Evolutionary conservation across 2,329 filamentous ascomycete species (phyloP), one percentile per base, ranked within the genome.

Genomic region (Diaporthe aspalathi): DNA sequence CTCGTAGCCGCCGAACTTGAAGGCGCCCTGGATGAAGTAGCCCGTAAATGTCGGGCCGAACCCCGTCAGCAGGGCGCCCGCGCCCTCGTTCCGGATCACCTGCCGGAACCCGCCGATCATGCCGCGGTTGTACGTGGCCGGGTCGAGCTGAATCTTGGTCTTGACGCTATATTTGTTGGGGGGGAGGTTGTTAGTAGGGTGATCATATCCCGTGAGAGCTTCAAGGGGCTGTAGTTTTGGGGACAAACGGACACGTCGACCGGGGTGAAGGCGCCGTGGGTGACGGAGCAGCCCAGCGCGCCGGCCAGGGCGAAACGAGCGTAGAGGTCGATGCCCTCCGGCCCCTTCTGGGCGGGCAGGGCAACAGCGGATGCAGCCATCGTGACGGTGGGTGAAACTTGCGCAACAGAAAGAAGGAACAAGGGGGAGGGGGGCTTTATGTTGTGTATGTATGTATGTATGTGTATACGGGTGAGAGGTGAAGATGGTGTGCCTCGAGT

Each of bases 201-300:
- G n/a, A 5, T 32, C 8, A 8, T 38, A 7, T 12, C 35, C 9
- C 12, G 6, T 67, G 66, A 20, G 35, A 7, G 20, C 1, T 27
- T 2, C 1, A 20, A 57, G 63, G 29, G 35, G 24, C 2, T n/a
- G 35, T n/a, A 20, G 14, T 9, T 35, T 9, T 35, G 24, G 38
- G 45, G 6, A 2, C 16, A 32, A n/a, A 53, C 20, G 53, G 5
- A 62, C 47, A 99, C 96, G 93, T 99, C 96, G 84, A 99, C 94
- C 81, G 96, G 96, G 77, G 96, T 99, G 80, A 98, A 91, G 81
- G 89, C 93, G 84, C 95, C 96, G 90, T 99, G 96, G 81, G 96
- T 99, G 86, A 98, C 88, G 79, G 95, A 96, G 86, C 96, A 99
- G 91, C 96, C 97, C 88, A 98, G 87, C 79, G 96, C 96, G 86